Evolutionary conservation across 1,284 basidiomycete species (phyloP).

Genomic region (Mycena sp.): DNA sequence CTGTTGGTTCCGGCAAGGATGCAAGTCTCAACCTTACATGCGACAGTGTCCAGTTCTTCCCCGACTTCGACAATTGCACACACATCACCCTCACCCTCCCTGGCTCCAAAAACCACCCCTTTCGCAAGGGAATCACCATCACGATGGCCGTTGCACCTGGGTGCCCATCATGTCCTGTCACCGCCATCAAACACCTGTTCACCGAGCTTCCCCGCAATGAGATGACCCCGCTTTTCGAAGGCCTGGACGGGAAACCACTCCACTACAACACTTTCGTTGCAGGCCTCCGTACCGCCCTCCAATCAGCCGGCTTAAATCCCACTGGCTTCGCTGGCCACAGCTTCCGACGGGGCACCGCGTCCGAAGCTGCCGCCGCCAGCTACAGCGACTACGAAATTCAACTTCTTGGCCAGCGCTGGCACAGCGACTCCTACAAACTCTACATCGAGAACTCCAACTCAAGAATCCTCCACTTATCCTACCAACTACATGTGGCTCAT

Average conservation of each 20-base stretch:
- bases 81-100: constrained; percentile 35
- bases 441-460: constrained; percentile 23
- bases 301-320: not conserved
- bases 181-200: constrained; percentile 32
- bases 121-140: constrained; percentile 37
- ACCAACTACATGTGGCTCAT: not conserved
- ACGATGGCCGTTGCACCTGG: constrained; percentile 29
- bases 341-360: constrained; percentile 19
- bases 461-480: not conserved
- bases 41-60: constrained; percentile 23
- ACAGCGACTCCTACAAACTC: constrained; percentile 27
- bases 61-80: constrained; percentile 23
- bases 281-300: constrained; percentile 15
- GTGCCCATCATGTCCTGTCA: constrained; percentile 33
- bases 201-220: not conserved
- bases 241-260: constrained; percentile 15
- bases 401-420: constrained; percentile 31
- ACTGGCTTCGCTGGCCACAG: constrained; percentile 16
- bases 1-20: constrained; percentile 23
- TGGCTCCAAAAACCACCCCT: constrained; percentile 41
- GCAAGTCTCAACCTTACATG: constrained; percentile 27
- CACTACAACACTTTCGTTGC: constrained; percentile 19
- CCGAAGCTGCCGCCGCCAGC: constrained; percentile 26
- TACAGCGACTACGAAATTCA: constrained; percentile 33
- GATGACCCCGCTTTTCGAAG: constrained; percentile 21